Evolutionary conservation across 2,329 filamentous ascomycete species (phyloP), one percentile per base, ranked within the genome.

Genomic region (Ophiostoma sp.): DNA sequence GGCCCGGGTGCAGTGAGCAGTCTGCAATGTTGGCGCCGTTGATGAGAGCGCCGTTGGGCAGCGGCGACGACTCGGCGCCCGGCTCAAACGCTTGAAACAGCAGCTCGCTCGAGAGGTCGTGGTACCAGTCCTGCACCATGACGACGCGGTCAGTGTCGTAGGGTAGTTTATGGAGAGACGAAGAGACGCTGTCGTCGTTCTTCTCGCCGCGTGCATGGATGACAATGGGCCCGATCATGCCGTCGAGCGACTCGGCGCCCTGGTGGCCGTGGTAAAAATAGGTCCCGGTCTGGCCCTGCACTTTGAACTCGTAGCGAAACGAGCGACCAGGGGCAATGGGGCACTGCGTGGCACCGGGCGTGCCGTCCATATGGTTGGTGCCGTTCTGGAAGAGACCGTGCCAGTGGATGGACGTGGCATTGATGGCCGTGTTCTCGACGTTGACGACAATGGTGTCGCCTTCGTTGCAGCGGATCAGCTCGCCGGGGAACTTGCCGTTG

Each of bases 261-360:
- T 83, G 82, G 75, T 92, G 89, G 4, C 87, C 89, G 75, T 92
- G 89, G 72, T 93, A 93, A 89, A 90, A 93, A 76, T 91, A 80
- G 12, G 78, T 78, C 41, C 78, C 78, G 14, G 76, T 70, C 71
- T 76, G 75, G 1, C 72, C 71, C 27, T 64, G 65, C 5, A 74
- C 72, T 0, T 44, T 66, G 47, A 76, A 76, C 68, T 74, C 74
- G 69, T 90, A 90, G 6, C 81, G 84, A 70, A 88, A 86, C 1
- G 79, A 83, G 3, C 78, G 76, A 0, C 85, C 85, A 0, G 87
- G 84, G 0, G 83, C 80, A 65, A 90, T 85, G 1, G 81, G 79
- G 72, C 85, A 88, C 75, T 89, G 87, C 0, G 82, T 85, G 2
- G 88, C 81, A 52, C 82, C 85, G 0, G 83, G 79, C 1, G 87